Conservation (phyloP, 1,139 yeast species). For the Nadsonia commutata region DNA sequence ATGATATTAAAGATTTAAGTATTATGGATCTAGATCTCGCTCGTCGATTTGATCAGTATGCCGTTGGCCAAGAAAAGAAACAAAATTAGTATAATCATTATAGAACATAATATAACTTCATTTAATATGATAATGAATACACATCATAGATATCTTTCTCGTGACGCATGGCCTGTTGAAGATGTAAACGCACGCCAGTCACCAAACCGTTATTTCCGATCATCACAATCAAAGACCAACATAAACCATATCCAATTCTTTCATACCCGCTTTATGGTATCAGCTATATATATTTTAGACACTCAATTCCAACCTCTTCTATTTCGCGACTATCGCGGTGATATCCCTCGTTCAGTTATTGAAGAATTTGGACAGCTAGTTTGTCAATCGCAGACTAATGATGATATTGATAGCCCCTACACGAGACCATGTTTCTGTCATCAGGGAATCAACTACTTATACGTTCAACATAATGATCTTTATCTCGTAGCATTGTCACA, state of each 20-base stretch:
- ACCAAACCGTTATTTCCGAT: too few species aligned
- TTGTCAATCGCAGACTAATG: slow-evolving; percentile 26
- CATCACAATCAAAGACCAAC: too few species aligned
- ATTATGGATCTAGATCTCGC: slow-evolving; percentile 34
- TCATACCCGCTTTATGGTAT: too few species aligned
- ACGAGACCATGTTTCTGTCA: slow-evolving; percentile 62
- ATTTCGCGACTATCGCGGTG: slow-evolving; percentile 86
- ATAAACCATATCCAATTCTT: too few species aligned
- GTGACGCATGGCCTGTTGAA: too few species aligned
- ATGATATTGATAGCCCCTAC: slow-evolving; percentile 39
- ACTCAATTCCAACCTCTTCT: slow-evolving; percentile 79
- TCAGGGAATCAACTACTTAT: slow-evolving; percentile 74
- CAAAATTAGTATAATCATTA: too few species aligned
- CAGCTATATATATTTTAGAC: slow-evolving; percentile 82
- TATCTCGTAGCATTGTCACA: slow-evolving; percentile 67
- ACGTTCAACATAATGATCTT: slow-evolving; percentile 68
- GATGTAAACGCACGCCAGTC: too few species aligned
- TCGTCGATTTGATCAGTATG: background rate
- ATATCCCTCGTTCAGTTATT: slow-evolving; percentile 63
- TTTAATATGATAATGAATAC: too few species aligned
- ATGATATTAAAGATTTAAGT: slow-evolving; percentile 46
- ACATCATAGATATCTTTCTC: too few species aligned
- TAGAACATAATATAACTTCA: too few species aligned
- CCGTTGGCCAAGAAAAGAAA: background rate
- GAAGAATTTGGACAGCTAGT: slow-evolving; percentile 72